Evolutionary conservation across 1,284 basidiomycete genomes (phyloP).

Genomic region (Boletus mariae): DNA sequence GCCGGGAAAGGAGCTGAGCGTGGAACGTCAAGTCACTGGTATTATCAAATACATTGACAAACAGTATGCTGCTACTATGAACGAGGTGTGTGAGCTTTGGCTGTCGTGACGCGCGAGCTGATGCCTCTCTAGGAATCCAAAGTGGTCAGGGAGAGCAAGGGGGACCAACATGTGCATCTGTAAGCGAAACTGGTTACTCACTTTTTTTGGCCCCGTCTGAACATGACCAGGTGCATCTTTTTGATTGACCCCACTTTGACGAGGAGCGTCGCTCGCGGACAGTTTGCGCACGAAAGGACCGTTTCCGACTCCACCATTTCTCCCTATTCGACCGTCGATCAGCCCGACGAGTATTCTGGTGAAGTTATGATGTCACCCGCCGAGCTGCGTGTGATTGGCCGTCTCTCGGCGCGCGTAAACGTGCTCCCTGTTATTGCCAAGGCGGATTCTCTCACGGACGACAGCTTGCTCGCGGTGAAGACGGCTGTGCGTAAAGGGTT

Average conservation of each 20-base stretch:
- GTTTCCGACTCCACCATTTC: conserved; percentile 61
- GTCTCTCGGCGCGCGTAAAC: conserved; percentile 67
- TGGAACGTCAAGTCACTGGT: conserved; percentile 69
- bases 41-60: conserved; percentile 73
- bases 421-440: conserved; percentile 74
- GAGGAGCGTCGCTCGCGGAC: conserved; percentile 43
- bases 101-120: conserved; percentile 1
- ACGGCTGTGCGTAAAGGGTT: conserved; percentile 63
- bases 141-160: conserved; percentile 77
- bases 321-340: conserved; percentile 36
- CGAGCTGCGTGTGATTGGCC: conserved; percentile 73
- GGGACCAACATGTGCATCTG: conserved; percentile 82
- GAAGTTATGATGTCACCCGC: conserved; percentile 63
- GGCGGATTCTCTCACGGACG: conserved; percentile 75
- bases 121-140: conserved; percentile 63
- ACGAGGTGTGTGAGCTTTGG: conserved; percentile 52
- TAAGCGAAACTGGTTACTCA: conserved; percentile 37
- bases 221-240: conserved; percentile 63
- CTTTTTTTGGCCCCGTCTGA: conserved; percentile 17
- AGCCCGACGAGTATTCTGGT: conserved; percentile 45
- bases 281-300: conserved; percentile 38
- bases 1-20: conserved; percentile 64
- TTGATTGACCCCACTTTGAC: conserved; percentile 74
- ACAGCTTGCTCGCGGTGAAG: conserved; percentile 62
- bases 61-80: conserved; percentile 79